Evolutionary conservation across 768 basidiomycete species (phyloP).

Genomic region (Dentipellis fragilis): DNA sequence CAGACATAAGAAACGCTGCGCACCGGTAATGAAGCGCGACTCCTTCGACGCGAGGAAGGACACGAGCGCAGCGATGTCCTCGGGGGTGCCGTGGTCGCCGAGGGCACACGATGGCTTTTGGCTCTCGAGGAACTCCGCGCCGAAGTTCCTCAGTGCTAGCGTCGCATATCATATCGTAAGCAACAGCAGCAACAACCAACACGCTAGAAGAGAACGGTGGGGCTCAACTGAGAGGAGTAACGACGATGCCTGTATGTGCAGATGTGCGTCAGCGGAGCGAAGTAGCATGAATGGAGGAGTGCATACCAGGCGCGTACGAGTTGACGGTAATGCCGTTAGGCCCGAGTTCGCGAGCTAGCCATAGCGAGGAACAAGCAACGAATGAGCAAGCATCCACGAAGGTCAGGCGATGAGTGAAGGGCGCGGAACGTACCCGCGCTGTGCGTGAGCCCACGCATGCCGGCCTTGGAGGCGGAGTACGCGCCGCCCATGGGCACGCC

Average conservation of each 20-base stretch:
- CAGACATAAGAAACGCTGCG: not conserved
- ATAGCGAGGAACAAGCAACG: not conserved
- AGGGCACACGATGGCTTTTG: not conserved
- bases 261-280: too few species aligned
- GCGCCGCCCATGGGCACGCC: slow-evolving; percentile 9
- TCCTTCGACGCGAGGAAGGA: slow-evolving; percentile 24
- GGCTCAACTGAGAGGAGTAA: not conserved
- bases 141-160: not conserved
- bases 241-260: not conserved
- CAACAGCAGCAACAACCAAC: not conserved
- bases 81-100: slow-evolving; percentile 2
- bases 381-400: slow-evolving; percentile 1
- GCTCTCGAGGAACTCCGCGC: not conserved
- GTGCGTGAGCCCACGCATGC: slow-evolving; percentile 22
- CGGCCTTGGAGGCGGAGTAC: slow-evolving; percentile 24
- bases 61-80: slow-evolving; percentile 21
- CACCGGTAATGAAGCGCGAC: slow-evolving; percentile 20
- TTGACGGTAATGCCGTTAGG: slow-evolving; percentile 16
- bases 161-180: not conserved
- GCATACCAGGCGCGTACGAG: slow-evolving; percentile 12
- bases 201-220: not conserved
- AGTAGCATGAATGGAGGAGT: slow-evolving; percentile 9
- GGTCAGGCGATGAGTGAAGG: too few species aligned
- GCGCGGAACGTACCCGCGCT: slow-evolving; percentile 11
- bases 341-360: slow-evolving; percentile 13